Evolutionary conservation across 106 monocot genomes (phyloP), one percentile per base, ranked within the genome.

Genomic region (Dioscorea zingiberensis): DNA sequence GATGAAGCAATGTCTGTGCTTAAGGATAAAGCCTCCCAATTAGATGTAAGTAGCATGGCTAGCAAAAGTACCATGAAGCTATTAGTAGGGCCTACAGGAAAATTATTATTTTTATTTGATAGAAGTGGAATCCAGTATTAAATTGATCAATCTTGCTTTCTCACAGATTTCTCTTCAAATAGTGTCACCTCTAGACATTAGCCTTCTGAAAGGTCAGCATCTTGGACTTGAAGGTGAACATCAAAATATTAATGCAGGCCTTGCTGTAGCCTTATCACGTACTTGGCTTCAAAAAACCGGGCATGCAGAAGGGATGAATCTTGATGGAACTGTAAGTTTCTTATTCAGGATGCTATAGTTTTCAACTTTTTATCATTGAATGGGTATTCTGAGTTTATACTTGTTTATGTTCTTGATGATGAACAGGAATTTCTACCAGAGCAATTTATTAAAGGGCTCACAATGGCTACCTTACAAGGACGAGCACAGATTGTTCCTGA

Each of bases 221-320:
- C 91, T 97, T 73, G 95, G 95, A 23, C 85, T 97, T 51, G 68
- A 92, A 65, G 95, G 91, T 25, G 86, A 97, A 24, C 95, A 97
- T 81, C 95, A 97, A 56, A 74, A 74, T 65, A 27, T 84, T 73
- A 97, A 97, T 73, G 95, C 95, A 3, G 85, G 83, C 47, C 95
- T 97, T 75, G 95, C 95, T 29, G 46, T 84, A 75, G 78, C 85
- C 13, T 55, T 97, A 19, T 81, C 74, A 21, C 66, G 71, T 28
- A 51, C 74, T 49, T 97, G 87, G 91, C 85, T 97, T 86, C 47
- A 84, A 48, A 81, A 65, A 58, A 78, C 72, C 30, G 83, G 88
- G 26, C 63, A 86, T 66, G 28, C 8, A 45, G 63, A 83, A 25
- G 53, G 27, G 14, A 59, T 78, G 12, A 13, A 46, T 76, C 55